phyloP scores from a whole-genome alignment of 2,329 filamentous ascomycete species.

The Colletotrichum sp. region DNA sequence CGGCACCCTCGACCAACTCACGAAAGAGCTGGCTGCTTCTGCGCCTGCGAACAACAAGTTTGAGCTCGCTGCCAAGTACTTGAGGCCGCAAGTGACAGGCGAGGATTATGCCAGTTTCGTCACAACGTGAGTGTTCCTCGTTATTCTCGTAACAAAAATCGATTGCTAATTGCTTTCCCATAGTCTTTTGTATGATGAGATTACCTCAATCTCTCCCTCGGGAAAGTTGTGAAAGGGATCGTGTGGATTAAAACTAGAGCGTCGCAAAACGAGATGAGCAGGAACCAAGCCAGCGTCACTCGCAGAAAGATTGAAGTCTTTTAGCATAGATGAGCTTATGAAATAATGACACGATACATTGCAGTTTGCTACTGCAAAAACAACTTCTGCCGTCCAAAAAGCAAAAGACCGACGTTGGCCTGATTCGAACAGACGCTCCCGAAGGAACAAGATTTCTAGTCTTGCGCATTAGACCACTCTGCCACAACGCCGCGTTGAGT shows the following conservation, averaged over 20 bases:
- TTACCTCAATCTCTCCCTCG: not conserved
- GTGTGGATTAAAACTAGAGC: not conserved
- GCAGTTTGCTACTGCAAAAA: not conserved
- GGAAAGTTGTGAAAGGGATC: not conserved
- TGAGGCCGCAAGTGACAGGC: slow-evolving; percentile 12
- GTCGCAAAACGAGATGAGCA: not conserved
- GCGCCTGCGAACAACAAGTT: slow-evolving; percentile 22
- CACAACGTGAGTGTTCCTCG: slow-evolving; percentile 3
- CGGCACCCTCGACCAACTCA: slow-evolving; percentile 70
- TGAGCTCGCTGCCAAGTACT: slow-evolving; percentile 9
- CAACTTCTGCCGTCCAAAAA: not conserved
- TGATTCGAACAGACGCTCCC: slow-evolving; percentile 2
- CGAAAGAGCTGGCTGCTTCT: not conserved
- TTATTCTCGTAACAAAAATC: not conserved
- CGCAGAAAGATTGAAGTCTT: not conserved
- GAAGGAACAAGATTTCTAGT: slow-evolving; percentile 2
- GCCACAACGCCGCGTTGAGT: not conserved
- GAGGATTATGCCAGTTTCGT: slow-evolving; percentile 17
- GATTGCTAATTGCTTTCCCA: not conserved
- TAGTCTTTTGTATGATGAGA: slow-evolving; percentile 8
- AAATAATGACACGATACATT: not conserved
- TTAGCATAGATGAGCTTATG: not conserved
- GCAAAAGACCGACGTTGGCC: not conserved
- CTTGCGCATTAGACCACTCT: slow-evolving; percentile 3
- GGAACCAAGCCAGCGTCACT: not conserved